These are phyloP conservation scores for Coccomyxa subellipsoidea DNA, from an alignment of 163 green algal genomes.

Conservation along the genomic window DNA sequence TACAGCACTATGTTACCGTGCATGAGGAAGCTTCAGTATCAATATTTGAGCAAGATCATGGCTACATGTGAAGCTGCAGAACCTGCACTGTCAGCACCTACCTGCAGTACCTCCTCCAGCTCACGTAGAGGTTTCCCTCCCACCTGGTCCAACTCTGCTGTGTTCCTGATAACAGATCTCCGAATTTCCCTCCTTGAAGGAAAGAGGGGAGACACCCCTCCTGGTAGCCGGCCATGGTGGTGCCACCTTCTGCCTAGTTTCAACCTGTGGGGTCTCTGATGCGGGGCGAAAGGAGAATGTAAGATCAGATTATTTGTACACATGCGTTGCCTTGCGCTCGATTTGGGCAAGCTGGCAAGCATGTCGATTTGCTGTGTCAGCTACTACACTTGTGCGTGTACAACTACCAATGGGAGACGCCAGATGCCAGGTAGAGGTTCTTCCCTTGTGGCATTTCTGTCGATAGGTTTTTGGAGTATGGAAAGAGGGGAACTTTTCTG, in stretches of 20 bases:
- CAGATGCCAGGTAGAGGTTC: too few species aligned
- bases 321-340: background rate
- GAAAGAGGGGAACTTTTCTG: background rate
- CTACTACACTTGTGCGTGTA: background rate
- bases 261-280: background rate
- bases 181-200: background rate
- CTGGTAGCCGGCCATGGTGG: background rate
- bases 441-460: too few species aligned
- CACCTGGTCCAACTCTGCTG: background rate
- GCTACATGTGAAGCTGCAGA: background rate
- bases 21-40: too few species aligned
- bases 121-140: background rate
- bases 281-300: background rate
- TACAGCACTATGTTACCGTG: too few species aligned
- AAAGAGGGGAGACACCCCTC: background rate
- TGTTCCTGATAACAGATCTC: background rate
- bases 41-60: too few species aligned
- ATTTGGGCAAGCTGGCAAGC: background rate
- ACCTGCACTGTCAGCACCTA: background rate
- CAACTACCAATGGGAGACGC: background rate
- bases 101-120: slow-evolving; percentile 9
- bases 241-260: background rate
- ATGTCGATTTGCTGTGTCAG: background rate
- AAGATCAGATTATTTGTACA: background rate
- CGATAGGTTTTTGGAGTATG: too few species aligned